A percentile compares a stretch with the other conserved stretches of the same genome.
phyloP scores from a whole-genome alignment of 441 rosid genomes.

The Erysimum pusillum region DNA sequence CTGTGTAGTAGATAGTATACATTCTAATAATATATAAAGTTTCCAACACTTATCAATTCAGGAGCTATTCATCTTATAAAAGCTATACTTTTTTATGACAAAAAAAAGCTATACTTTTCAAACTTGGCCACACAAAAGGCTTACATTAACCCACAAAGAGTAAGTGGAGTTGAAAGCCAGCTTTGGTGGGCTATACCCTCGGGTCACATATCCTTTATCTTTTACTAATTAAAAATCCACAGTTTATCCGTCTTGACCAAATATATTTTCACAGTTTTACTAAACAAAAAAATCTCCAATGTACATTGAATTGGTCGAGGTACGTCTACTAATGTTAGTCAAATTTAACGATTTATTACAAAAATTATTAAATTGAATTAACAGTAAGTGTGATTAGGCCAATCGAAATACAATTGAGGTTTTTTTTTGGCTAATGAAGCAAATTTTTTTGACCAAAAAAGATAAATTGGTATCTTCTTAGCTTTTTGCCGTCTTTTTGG shows the following conservation, averaged over 20 bases:
- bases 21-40: too few species aligned
- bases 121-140: slow-evolving; percentile 23
- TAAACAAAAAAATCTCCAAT: not conserved
- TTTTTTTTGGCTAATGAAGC: too few species aligned
- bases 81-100: not conserved
- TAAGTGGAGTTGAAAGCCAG: slow-evolving; percentile 32
- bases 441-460: too few species aligned
- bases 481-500: not conserved
- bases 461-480: not conserved
- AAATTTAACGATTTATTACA: not conserved
- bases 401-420: too few species aligned
- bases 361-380: too few species aligned
- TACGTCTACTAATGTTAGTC: too few species aligned
- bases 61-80: not conserved
- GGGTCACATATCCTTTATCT: not conserved
- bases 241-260: not conserved
- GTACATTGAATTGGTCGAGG: not conserved
- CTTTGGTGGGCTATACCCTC: slow-evolving; percentile 17
- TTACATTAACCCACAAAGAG: slow-evolving; percentile 26
- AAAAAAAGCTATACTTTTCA: not conserved
- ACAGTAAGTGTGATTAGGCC: too few species aligned
- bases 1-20: too few species aligned
- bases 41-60: not conserved
- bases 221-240: not conserved
- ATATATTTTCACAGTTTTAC: not conserved